Evolutionary conservation across 495 filamentous ascomycete genomes (phyloP).

Genomic region (Penicillium flavigenum): DNA sequence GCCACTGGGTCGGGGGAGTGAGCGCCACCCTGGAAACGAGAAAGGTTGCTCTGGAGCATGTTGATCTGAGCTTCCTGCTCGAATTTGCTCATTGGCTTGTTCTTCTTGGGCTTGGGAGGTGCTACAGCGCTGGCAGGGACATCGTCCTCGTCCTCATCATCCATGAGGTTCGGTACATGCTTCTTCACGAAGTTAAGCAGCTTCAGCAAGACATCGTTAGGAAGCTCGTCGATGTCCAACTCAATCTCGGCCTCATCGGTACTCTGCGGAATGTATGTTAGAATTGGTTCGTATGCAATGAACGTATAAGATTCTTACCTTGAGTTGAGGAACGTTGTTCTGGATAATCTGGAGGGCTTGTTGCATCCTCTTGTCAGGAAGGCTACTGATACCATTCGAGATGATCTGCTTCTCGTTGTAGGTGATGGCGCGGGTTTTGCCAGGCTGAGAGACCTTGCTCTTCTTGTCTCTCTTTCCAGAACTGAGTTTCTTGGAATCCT

Average conservation of each 20-base stretch:
- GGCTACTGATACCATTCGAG: slow-evolving; percentile 70
- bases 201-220: slow-evolving; percentile 68
- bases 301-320: slow-evolving; percentile 43
- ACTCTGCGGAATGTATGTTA: slow-evolving; percentile 43
- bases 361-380: slow-evolving; percentile 70
- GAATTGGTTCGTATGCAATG: slow-evolving; percentile 1
- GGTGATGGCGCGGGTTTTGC: slow-evolving; percentile 57
- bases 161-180: slow-evolving; percentile 55
- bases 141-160: slow-evolving; percentile 49
- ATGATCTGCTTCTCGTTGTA: slow-evolving; percentile 83
- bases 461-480: slow-evolving; percentile 54
- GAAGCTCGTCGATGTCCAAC: slow-evolving; percentile 84
- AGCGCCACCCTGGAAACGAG: slow-evolving; percentile 48
- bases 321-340: slow-evolving; percentile 75
- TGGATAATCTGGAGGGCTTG: slow-evolving; percentile 88
- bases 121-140: slow-evolving; percentile 47
- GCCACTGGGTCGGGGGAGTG: slow-evolving; percentile 43
- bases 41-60: slow-evolving; percentile 62
- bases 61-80: slow-evolving; percentile 91
- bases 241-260: slow-evolving; percentile 84
- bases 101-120: slow-evolving; percentile 80
- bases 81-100: slow-evolving; percentile 95
- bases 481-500: slow-evolving; percentile 54
- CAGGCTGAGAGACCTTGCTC: slow-evolving; percentile 46
- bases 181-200: slow-evolving; percentile 76